These are phyloP conservation scores for Polytrichum commune DNA, from an alignment of 225 moss, liverwort and hornwort genomes.

Conservation along the genomic window DNA sequence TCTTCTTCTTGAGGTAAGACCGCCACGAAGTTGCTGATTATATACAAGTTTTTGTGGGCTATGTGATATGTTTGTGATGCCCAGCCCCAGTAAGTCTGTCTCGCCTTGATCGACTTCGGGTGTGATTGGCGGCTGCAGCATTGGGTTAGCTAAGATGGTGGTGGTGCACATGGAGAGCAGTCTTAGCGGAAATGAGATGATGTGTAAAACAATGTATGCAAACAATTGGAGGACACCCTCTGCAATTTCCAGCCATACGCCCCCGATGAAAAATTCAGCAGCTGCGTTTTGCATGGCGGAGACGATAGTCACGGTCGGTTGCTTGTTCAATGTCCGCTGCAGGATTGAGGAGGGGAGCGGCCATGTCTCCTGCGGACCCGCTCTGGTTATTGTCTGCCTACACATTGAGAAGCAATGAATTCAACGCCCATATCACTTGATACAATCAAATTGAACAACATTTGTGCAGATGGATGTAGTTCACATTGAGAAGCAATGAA, in stretches of 20 bases:
- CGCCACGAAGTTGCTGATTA: background rate
- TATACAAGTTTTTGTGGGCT: no score
- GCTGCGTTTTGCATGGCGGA: slow-evolving; percentile 31
- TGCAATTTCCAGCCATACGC: slow-evolving; percentile 16
- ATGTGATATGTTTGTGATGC: no score
- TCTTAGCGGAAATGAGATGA: slow-evolving; percentile 23
- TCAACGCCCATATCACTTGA: no score
- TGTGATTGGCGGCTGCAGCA: background rate
- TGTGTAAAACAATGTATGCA: slow-evolving; percentile 23
- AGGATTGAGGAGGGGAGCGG: slow-evolving; percentile 18
- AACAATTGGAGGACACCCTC: slow-evolving; percentile 26
- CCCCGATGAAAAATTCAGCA: slow-evolving; percentile 39
- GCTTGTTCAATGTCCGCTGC: slow-evolving; percentile 19
- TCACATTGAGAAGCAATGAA: no score
- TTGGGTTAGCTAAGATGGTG: slow-evolving; percentile 3
- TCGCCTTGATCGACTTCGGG: background rate
- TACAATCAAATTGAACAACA: no score
- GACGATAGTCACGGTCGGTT: slow-evolving; percentile 24
- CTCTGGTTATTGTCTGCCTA: slow-evolving; percentile 35
- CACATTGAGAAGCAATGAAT: slow-evolving; percentile 22
- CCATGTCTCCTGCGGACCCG: slow-evolving; percentile 10
- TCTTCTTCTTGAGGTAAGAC: no score
- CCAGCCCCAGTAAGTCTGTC: background rate
- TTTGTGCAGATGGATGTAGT: no score
- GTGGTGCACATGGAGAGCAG: slow-evolving; percentile 9